A percentile compares a stretch with the other conserved stretches of the same genome.
These are phyloP conservation scores for Eutrema japonicum DNA, from an alignment of 345 rosid species.

Conservation along the genomic window DNA sequence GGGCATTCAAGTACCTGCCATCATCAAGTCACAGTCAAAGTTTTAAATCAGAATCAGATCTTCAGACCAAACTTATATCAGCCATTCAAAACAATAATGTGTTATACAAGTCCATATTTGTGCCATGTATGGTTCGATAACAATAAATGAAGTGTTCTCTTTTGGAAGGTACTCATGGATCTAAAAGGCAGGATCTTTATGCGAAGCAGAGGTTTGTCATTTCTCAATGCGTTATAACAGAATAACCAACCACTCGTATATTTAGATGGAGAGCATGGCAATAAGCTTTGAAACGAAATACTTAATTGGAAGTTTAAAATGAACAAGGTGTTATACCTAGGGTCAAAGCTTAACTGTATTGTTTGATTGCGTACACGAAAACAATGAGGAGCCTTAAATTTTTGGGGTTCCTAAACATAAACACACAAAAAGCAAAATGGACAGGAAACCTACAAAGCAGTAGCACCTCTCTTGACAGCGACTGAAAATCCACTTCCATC, in stretches of 20 bases:
- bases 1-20: conserved; percentile 75
- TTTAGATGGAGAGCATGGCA: neutral
- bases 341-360: neutral
- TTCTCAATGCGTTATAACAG: conserved; percentile 1
- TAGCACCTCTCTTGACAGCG: conserved; percentile 73
- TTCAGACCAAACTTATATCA: conserved; percentile 19
- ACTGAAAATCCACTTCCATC: conserved; percentile 75
- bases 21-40: conserved; percentile 19
- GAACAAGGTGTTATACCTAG: conserved; percentile 10
- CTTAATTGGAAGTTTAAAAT: neutral
- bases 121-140: neutral
- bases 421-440: conserved; percentile 38
- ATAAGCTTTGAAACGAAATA: neutral
- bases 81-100: conserved; percentile 2
- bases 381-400: neutral
- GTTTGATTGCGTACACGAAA: conserved; percentile 8
- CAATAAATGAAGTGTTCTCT: neutral
- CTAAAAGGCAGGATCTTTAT: neutral
- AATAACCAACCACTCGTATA: conserved; percentile 4
- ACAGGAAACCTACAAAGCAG: conserved; percentile 75
- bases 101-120: conserved; percentile 11
- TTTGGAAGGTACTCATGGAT: conserved; percentile 9
- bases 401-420: conserved; percentile 21
- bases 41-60: conserved; percentile 18
- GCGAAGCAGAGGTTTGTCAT: neutral